A percentile compares a stretch with the other conserved stretches of the same genome.
Evolutionary conservation across 768 basidiomycete genomes (phyloP).

Genomic region (Sarcomyxa edulis): DNA sequence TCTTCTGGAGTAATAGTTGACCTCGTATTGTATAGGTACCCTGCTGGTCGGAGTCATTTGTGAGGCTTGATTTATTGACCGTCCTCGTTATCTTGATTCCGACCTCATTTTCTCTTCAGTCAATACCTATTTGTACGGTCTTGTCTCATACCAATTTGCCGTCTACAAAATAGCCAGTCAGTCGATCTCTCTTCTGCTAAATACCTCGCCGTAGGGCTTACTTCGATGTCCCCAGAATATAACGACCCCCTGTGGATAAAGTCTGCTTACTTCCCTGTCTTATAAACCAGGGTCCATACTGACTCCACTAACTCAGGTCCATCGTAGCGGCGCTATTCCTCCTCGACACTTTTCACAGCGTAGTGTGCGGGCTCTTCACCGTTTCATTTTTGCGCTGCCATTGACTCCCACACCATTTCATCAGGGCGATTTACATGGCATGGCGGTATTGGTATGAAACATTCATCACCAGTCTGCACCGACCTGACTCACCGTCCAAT

Average conservation of each 20-base stretch:
- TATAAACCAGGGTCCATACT: background rate
- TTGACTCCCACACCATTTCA: constrained; percentile 1
- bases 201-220: background rate
- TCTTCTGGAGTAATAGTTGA: too few species aligned
- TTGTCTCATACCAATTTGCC: constrained; percentile 12
- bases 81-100: constrained; percentile 1
- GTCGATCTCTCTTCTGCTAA: background rate
- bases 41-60: constrained; percentile 18
- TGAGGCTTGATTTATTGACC: constrained; percentile 2
- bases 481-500: background rate
- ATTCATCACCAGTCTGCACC: too few species aligned
- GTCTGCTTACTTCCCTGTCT: too few species aligned
- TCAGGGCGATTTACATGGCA: constrained; percentile 11
- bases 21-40: constrained; percentile 14
- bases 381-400: background rate
- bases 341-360: constrained; percentile 8
- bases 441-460: constrained; percentile 13
- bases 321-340: constrained; percentile 5
- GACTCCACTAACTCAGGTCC: background rate
- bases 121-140: constrained; percentile 13
- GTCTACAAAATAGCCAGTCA: constrained; percentile 8
- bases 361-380: background rate
- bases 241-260: constrained; percentile 6
- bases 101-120: constrained; percentile 6
- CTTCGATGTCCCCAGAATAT: constrained; percentile 2